Percentiles rank a stretch among this genome's conserved stretches.
Conservation (phyloP, 2,329 filamentous ascomycete genomes). For the Juglanconis sp. region DNA sequence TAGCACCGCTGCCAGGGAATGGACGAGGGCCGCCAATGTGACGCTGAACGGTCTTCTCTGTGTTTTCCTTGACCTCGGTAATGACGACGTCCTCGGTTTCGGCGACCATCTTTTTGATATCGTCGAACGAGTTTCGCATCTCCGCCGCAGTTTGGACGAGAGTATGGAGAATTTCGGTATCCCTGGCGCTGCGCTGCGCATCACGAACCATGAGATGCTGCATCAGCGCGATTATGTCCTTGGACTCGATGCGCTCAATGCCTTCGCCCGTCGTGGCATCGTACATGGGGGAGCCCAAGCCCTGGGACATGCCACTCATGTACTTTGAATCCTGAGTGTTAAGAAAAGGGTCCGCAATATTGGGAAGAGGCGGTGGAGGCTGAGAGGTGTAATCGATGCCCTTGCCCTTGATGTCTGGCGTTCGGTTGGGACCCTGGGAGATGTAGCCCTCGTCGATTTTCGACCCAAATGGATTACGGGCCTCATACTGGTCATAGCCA, state of each 20-base stretch:
- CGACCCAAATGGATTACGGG: slow-evolving; percentile 55
- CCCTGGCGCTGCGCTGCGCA: slow-evolving; percentile 90
- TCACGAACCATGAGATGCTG: slow-evolving; percentile 97
- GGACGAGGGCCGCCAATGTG: slow-evolving; percentile 83
- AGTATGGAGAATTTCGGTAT: slow-evolving; percentile 93
- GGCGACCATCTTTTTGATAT: slow-evolving; percentile 88
- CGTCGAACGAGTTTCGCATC: slow-evolving; percentile 94
- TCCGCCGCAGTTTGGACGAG: slow-evolving; percentile 91
- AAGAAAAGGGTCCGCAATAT: slow-evolving; percentile 64
- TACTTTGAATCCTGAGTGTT: slow-evolving; percentile 60
- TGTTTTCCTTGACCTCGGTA: slow-evolving; percentile 80
- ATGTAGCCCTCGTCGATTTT: slow-evolving; percentile 88
- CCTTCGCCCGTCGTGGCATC: slow-evolving; percentile 84
- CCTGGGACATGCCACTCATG: slow-evolving; percentile 86
- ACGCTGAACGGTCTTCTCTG: slow-evolving; percentile 79
- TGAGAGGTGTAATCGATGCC: slow-evolving; percentile 52
- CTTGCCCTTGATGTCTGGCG: slow-evolving; percentile 50
- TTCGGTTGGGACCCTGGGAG: slow-evolving; percentile 63
- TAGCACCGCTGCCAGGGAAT: slow-evolving; percentile 63
- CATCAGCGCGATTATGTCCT: slow-evolving; percentile 96
- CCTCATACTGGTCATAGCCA: slow-evolving; percentile 44
- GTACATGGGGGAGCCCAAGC: slow-evolving; percentile 84
- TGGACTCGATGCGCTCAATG: slow-evolving; percentile 88
- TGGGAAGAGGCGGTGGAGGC: slow-evolving; percentile 47
- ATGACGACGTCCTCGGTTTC: slow-evolving; percentile 89